phyloP scores from a whole-genome alignment of 2,329 filamentous ascomycete species.

The Zymoseptoria crescenta region DNA sequence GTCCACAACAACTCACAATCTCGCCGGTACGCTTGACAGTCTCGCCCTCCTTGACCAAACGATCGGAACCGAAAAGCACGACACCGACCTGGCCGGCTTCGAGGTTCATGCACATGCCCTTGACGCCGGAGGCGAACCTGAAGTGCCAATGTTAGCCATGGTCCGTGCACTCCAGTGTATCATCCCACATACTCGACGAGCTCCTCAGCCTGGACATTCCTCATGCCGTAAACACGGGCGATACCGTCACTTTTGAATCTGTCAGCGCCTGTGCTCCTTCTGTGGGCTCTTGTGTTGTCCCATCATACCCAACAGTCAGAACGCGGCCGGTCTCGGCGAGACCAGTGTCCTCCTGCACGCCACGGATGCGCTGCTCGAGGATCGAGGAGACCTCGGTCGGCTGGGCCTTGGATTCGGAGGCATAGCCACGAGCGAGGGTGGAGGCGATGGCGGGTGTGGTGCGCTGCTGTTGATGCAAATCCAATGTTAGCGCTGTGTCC shows the following conservation, averaged over 20 bases:
- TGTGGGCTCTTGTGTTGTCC: neutral
- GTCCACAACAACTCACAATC: constrained; percentile 63
- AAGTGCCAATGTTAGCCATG: constrained; percentile 11
- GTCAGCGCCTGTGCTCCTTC: constrained; percentile 8
- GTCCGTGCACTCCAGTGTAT: neutral
- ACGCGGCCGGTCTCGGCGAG: constrained; percentile 98
- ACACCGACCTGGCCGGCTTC: constrained; percentile 99
- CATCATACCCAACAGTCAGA: constrained; percentile 91
- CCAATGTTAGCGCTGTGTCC: constrained; percentile 42
- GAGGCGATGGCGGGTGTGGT: constrained; percentile 68
- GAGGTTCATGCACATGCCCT: constrained; percentile 99
- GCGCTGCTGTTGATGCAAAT: constrained; percentile 46
- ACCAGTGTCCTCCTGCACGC: constrained; percentile 92
- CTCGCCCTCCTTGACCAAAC: constrained; percentile 99
- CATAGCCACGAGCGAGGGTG: constrained; percentile 71
- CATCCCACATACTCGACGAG: constrained; percentile 81
- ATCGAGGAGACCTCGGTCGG: constrained; percentile 99
- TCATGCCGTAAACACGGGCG: constrained; percentile 98
- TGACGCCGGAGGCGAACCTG: constrained; percentile 98
- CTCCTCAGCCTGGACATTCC: constrained; percentile 99
- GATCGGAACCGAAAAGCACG: constrained; percentile 99
- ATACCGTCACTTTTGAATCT: constrained; percentile 83
- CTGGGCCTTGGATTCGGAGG: constrained; percentile 84
- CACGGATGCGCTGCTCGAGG: constrained; percentile 97
- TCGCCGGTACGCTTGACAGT: constrained; percentile 98